These are phyloP conservation scores for Physaria fendleri DNA, from an alignment of 345 rosid genomes.

Conservation along the genomic window DNA sequence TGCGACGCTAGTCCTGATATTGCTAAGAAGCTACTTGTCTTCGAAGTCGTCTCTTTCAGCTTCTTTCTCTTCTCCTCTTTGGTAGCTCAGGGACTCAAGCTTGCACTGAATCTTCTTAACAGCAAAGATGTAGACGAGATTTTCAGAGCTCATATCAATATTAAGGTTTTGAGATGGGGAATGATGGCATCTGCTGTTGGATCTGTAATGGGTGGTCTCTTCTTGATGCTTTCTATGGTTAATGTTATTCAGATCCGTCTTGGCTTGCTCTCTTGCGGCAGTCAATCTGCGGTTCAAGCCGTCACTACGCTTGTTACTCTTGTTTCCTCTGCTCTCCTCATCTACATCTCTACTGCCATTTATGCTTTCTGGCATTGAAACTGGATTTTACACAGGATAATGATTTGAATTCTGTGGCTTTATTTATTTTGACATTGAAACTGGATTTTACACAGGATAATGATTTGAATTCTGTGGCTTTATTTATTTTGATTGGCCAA, in stretches of 20 bases:
- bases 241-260: conserved; percentile 81
- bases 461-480: conserved; percentile 7
- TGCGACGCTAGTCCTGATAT: conserved; percentile 66
- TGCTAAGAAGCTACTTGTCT: conserved; percentile 67
- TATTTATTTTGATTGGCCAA: background rate
- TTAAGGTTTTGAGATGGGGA: conserved; percentile 67
- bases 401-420: background rate
- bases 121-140: conserved; percentile 81
- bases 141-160: conserved; percentile 67
- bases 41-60: conserved; percentile 87
- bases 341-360: conserved; percentile 71
- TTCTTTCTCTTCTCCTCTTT: conserved; percentile 92
- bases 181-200: conserved; percentile 88
- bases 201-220: conserved; percentile 92
- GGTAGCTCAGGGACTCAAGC: conserved; percentile 81
- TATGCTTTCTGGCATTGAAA: conserved; percentile 79
- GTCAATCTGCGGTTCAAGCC: conserved; percentile 53
- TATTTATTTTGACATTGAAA: conserved; percentile 54
- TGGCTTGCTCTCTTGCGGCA: conserved; percentile 85
- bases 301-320: conserved; percentile 50
- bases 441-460: background rate
- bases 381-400: background rate
- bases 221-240: conserved; percentile 78
- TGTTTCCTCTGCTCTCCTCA: conserved; percentile 70
- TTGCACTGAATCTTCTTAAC: conserved; percentile 72